phyloP scores from a whole-genome alignment of 441 rosid genomes.

The Populus tomentosa region DNA sequence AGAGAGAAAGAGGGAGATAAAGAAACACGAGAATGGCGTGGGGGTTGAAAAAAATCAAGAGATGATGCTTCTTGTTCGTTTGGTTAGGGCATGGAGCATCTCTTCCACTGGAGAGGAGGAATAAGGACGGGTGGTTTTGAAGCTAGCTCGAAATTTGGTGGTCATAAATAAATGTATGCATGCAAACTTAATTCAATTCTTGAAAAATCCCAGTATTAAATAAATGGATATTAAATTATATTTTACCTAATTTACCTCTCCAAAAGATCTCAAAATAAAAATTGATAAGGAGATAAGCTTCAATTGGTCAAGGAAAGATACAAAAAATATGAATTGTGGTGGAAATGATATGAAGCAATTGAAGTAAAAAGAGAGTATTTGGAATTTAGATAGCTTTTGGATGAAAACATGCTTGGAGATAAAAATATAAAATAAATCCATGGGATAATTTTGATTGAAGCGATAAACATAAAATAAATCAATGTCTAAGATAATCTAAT shows the following conservation, averaged over 20 bases:
- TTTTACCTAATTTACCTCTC: too few species aligned
- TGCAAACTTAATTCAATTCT: not conserved
- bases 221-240: too few species aligned
- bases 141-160: conserved; percentile 32
- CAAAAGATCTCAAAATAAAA: not conserved
- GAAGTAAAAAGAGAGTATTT: too few species aligned
- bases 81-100: conserved; percentile 1
- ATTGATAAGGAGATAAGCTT: not conserved
- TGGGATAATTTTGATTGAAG: too few species aligned
- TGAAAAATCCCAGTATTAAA: not conserved
- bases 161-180: conserved; percentile 14
- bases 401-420: too few species aligned
- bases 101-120: conserved; percentile 32
- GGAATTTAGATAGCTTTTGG: too few species aligned
- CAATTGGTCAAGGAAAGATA: too few species aligned
- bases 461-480: too few species aligned
- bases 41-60: conserved; percentile 30
- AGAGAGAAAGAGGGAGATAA: conserved; percentile 1
- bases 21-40: conserved; percentile 27
- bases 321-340: not conserved
- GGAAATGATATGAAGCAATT: too few species aligned
- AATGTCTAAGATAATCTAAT: too few species aligned
- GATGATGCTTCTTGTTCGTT: conserved; percentile 23
- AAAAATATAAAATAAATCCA: too few species aligned
- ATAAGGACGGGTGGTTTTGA: conserved; percentile 35